Base-by-base conservation (phyloP, 2,329 filamentous ascomycete genomes). In the Helotiales sp. region DNA sequence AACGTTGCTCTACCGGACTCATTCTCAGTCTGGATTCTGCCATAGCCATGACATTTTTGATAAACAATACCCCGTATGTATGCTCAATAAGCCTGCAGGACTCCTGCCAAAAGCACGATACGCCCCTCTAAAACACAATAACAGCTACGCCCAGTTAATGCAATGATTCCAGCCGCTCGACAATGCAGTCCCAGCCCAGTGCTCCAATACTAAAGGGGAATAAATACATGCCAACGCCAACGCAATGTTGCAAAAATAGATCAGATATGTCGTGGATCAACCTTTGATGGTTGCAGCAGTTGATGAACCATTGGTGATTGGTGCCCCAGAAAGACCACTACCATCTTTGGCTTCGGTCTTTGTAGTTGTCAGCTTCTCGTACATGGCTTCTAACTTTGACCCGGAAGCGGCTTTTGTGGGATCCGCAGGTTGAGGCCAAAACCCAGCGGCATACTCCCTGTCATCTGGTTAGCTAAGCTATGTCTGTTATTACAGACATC, bases 391-490 rank as follows among this genome's bases (percentile, higher is more conserved):
- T 15, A 78, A 65, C 47, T 73, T 69, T n/a, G 65, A 61, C 26
- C 71, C 73, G 37, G 70, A 70, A 24, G 73, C 47, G 4, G 65
- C 47, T 43, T 47, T 72, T 20, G 67, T 68, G 59, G 75, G 73
- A 54, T 72, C 71, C 4, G 74, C 60, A 45, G 57, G 40, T 60
- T 60, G 57, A 60, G 77, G 77, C 77, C 77, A 78, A 58, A 72
- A 74, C n/a, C 72, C 64, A 52, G 75, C 72, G 32, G 77, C 74
- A 67, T 78, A 77, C 58, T 72, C 70, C 77, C 77, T 78, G 17
- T 24, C 11, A 24, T 68, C n/a, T 45, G 28, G 24, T 74, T 73
- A 65, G 40, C 30, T 49, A 47, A 40, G 40, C 40, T 22, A 24
- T 11, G 17, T 32, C 60, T 22, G 20, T n/a, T 17, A 3, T 17